Percentiles rank a stretch among this genome's conserved stretches.
Conservation (phyloP, 2,329 filamentous ascomycete species). For the Fusarium tupiense region DNA sequence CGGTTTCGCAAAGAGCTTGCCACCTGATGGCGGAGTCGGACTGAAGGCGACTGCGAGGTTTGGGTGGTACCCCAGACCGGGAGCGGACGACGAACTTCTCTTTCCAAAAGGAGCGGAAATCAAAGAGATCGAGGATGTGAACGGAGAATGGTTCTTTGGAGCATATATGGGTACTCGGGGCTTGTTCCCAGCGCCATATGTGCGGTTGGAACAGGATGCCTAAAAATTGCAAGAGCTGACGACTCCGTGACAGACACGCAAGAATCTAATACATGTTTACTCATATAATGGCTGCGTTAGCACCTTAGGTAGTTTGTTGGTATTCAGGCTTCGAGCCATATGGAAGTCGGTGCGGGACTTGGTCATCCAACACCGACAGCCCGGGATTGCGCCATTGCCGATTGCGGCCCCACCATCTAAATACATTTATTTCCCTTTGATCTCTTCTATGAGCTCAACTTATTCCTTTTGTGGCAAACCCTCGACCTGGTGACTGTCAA, state of each 20-base stretch:
- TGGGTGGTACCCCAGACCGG: slow-evolving; percentile 78
- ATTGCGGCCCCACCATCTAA: slow-evolving; percentile 42
- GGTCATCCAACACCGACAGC: slow-evolving; percentile 31
- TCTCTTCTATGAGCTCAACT: slow-evolving; percentile 12
- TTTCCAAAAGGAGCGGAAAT: slow-evolving; percentile 89
- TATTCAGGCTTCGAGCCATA: not conserved
- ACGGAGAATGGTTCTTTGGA: slow-evolving; percentile 91
- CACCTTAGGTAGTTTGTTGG: not conserved
- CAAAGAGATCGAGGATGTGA: slow-evolving; percentile 84
- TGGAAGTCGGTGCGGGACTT: slow-evolving; percentile 41
- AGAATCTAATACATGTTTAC: not conserved
- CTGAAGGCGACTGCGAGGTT: slow-evolving; percentile 72
- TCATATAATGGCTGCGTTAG: not conserved
- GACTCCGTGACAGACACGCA: not conserved
- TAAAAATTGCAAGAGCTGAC: slow-evolving; percentile 4
- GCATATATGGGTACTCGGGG: slow-evolving; percentile 84
- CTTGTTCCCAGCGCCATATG: slow-evolving; percentile 83
- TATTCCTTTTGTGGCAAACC: slow-evolving; percentile 5
- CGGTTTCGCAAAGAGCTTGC: slow-evolving; percentile 59
- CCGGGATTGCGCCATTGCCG: slow-evolving; percentile 46
- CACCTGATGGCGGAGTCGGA: slow-evolving; percentile 80
- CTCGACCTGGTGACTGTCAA: slow-evolving; percentile 16
- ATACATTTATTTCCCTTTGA: slow-evolving; percentile 30
- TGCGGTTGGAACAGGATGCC: slow-evolving; percentile 57
- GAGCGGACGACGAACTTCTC: slow-evolving; percentile 76